phyloP scores from a whole-genome alignment of 805 yeast species.

The Metschnikowia sp. region DNA sequence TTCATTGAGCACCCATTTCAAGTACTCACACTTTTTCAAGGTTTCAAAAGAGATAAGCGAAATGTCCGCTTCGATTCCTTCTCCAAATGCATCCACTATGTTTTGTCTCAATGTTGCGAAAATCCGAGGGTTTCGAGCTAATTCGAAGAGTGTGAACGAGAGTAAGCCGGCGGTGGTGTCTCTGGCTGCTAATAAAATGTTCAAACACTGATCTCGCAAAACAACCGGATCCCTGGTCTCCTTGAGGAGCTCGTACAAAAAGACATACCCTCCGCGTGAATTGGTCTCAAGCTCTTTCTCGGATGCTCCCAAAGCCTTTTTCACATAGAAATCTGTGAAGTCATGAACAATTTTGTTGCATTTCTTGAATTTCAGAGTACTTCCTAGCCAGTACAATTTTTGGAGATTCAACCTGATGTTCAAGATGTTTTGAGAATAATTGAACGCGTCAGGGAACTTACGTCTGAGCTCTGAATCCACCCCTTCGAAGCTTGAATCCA shows the following conservation, averaged over 20 bases:
- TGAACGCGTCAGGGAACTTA: conserved; percentile 15
- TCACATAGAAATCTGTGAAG: conserved; percentile 33
- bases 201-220: conserved; percentile 49
- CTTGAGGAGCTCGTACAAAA: conserved; percentile 46
- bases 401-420: conserved; percentile 12
- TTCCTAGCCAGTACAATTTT: conserved; percentile 13
- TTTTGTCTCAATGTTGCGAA: conserved; percentile 37
- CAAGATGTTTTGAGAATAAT: conserved; percentile 13
- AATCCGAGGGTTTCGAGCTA: conserved; percentile 41
- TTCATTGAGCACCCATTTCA: conserved; percentile 48
- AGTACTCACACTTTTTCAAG: conserved; percentile 46
- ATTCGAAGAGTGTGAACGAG: conserved; percentile 43
- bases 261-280: conserved; percentile 40
- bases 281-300: conserved; percentile 28
- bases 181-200: conserved; percentile 51
- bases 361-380: conserved; percentile 10
- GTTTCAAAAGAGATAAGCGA: conserved; percentile 44
- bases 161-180: conserved; percentile 54
- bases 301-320: conserved; percentile 32
- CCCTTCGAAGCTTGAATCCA: neutral
- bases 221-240: conserved; percentile 46
- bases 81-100: conserved; percentile 31
- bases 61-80: conserved; percentile 29
- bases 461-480: conserved; percentile 10
- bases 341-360: conserved; percentile 14